These are phyloP conservation scores for Drechslerella stenobrocha DNA, from an alignment of 2,329 filamentous ascomycete species.

Conservation along the genomic window DNA sequence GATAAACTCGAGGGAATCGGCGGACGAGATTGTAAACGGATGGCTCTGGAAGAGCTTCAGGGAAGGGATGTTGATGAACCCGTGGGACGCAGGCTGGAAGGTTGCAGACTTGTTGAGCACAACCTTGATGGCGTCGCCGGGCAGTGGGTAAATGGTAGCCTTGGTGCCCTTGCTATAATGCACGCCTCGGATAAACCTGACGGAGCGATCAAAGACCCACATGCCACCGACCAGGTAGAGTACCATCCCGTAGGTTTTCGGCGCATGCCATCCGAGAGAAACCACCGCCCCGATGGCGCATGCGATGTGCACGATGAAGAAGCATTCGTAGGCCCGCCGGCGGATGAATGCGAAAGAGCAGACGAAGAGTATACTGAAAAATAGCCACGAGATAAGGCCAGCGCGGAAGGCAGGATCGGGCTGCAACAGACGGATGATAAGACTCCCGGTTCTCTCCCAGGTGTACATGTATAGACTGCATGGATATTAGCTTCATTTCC, in stretches of 20 bases:
- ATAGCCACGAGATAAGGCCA: slow-evolving; percentile 30
- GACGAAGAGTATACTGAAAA: slow-evolving; percentile 58
- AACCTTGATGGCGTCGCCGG: slow-evolving; percentile 63
- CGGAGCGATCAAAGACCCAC: slow-evolving; percentile 61
- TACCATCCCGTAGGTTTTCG: slow-evolving; percentile 58
- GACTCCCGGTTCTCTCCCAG: slow-evolving; percentile 7
- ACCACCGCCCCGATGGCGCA: slow-evolving; percentile 61
- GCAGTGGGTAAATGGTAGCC: slow-evolving; percentile 62
- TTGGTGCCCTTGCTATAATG: slow-evolving; percentile 60
- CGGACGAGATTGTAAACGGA: slow-evolving; percentile 65
- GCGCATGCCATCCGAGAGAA: slow-evolving; percentile 61
- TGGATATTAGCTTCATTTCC: too few species aligned
- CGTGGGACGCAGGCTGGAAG: slow-evolving; percentile 63
- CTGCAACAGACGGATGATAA: slow-evolving; percentile 6
- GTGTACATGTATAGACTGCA: slow-evolving; percentile 34
- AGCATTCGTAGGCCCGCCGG: slow-evolving; percentile 62
- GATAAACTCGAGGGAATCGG: slow-evolving; percentile 62
- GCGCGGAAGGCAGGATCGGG: slow-evolving; percentile 22
- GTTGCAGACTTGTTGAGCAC: slow-evolving; percentile 60
- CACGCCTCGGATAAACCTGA: slow-evolving; percentile 59
- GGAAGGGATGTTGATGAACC: slow-evolving; percentile 67
- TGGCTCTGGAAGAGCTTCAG: slow-evolving; percentile 65
- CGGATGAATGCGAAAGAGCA: slow-evolving; percentile 57
- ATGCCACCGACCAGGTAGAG: slow-evolving; percentile 58
- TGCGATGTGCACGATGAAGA: slow-evolving; percentile 61